phyloP scores from a whole-genome alignment of 2,329 filamentous ascomycete genomes.

The Aspergillus persii region DNA sequence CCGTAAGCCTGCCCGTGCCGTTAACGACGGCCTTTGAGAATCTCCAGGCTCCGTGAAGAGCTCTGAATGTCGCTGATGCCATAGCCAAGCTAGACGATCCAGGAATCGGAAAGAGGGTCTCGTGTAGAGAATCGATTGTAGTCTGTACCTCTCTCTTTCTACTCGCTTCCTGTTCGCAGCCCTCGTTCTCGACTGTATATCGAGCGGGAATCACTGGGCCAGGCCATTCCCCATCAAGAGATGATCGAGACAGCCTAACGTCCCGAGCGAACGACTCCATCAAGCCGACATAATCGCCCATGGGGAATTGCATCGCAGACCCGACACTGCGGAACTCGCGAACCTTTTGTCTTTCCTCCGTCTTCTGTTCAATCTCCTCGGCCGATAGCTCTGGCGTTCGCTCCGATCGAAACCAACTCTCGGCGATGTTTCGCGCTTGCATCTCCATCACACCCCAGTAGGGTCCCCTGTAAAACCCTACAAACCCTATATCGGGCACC shows the following conservation, averaged over 20 bases:
- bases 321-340: constrained; percentile 20
- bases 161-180: not conserved
- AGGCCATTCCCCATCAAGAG: constrained; percentile 30
- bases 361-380: constrained; percentile 21
- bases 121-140: constrained; percentile 50
- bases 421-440: constrained; percentile 69
- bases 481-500: constrained; percentile 68
- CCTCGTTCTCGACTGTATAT: constrained; percentile 36
- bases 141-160: constrained; percentile 30
- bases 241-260: constrained; percentile 50
- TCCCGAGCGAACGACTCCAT: constrained; percentile 68
- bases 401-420: constrained; percentile 52
- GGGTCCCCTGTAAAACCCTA: constrained; percentile 79
- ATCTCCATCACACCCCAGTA: constrained; percentile 88
- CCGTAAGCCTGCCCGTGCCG: constrained; percentile 45
- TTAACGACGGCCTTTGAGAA: constrained; percentile 52
- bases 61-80: constrained; percentile 66
- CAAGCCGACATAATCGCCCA: constrained; percentile 76
- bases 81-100: constrained; percentile 54
- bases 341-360: constrained; percentile 23
- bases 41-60: constrained; percentile 68
- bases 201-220: constrained; percentile 54
- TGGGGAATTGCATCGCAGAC: constrained; percentile 66
- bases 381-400: not conserved
- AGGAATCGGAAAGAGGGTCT: constrained; percentile 34